Evolutionary conservation across 441 rosid genomes (phyloP), one percentile per base, ranked within the genome.

Genomic region (Cnidoscolus chayamansa): DNA sequence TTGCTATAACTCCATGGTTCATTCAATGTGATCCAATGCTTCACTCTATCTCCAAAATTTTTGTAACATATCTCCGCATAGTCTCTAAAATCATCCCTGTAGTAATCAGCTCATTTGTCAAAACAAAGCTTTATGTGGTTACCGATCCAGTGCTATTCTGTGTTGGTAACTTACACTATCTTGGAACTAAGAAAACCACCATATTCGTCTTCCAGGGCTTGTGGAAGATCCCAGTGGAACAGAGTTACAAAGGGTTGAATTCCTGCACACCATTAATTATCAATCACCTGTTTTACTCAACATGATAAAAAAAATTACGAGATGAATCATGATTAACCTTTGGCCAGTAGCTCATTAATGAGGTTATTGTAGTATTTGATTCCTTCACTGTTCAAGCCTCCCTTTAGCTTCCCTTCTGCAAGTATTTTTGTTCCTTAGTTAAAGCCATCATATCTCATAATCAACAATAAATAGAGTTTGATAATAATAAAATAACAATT

Each of bases 11-110:
- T 80, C 51, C 61, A 71, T 11, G 96, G 95, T 58, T 89, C 90
- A 12, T 90, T 90, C 31, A 90, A 65, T 37, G 92, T 90, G 1
- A 87, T 86, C 96, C 97, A 92, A n/a, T 87, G 76, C 75, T 86
- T 87, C 7, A 87, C 96, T 15, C 87, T 73, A 57, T 88, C 92
- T 10, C 93, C 95, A 77, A 84, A 88, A 53, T 48, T 72, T 15
- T 78, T 75, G 58, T 88, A 88, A 76, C 91, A 89, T 1, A 84
- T 55, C 31, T 84, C 81, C 1, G 83, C 83, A 53, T 81, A 89
- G 35, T 78, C 79, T 16, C 73, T 71, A 45, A 79, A 91, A 76
- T 83, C 86, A 12, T 83, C 72, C 80, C 84, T 86, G 6, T 40
- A 10, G 32, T 10, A 17, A 35, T 35, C 40, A 35, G 2, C 31